Conservation (phyloP, 192 early-diverging fungal species). For the Backusella westeae region DNA sequence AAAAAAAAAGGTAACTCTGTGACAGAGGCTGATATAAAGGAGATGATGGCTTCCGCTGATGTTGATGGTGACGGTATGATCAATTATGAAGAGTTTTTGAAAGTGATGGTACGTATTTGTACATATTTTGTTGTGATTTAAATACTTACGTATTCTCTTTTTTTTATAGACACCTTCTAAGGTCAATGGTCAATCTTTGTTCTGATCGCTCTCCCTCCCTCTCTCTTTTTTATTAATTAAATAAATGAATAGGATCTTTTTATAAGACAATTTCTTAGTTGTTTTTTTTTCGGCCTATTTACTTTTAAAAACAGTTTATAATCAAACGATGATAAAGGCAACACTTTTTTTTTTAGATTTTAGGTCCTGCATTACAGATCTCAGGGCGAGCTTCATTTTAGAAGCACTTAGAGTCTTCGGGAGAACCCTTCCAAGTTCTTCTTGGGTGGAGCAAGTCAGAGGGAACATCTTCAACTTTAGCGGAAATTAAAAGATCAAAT, state of each 20-base stretch:
- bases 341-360: neutral
- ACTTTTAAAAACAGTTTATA: neutral
- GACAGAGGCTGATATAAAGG: neutral
- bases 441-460: constrained; percentile 81
- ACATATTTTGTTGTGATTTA: neutral
- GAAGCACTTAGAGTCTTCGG: constrained; percentile 77
- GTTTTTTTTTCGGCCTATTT: neutral
- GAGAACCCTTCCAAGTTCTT: constrained; percentile 79
- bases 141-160: neutral
- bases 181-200: constrained; percentile 9
- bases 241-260: neutral
- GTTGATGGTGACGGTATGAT: constrained; percentile 85
- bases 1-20: constrained; percentile 18
- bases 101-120: constrained; percentile 54
- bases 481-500: constrained; percentile 87
- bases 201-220: neutral
- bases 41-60: constrained; percentile 57
- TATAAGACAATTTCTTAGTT: neutral
- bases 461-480: constrained; percentile 71
- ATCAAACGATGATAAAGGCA: neutral
- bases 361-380: constrained; percentile 69
- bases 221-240: neutral
- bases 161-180: constrained; percentile 9
- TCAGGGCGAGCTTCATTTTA: constrained; percentile 72
- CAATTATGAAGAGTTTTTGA: constrained; percentile 88